Evolutionary conservation across 345 rosid species (phyloP), one percentile per base, ranked within the genome.

Genomic region (Brassica juncea): DNA sequence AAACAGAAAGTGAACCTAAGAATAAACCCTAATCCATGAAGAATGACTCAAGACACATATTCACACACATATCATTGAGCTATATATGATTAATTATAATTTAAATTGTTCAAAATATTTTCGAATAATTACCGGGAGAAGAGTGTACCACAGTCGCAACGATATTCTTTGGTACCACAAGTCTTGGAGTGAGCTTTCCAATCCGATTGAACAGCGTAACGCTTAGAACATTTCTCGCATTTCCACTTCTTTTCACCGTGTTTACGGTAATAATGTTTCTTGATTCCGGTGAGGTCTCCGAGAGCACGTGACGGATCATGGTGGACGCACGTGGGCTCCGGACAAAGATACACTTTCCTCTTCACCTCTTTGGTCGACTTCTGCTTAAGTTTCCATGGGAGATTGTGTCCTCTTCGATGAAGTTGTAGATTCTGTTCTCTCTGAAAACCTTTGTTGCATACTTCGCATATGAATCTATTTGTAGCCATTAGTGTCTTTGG

Each of bases 191-290:
- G 96, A 59, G 97, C 97, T 81, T 91, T 91, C 97, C 93, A 91
- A 81, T 91, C 97, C 1, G 97, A 91, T 61, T 91, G 92, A 55
- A 91, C 97, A 31, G 97, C 97, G 66, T 91, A 91, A 10, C 86
- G 61, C 81, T 91, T 91, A 0, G 93, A 88, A 60, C 96, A 91
- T 76, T 91, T 89, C 69, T 91, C 96, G 15, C 96, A 91, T 88
- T 91, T 91, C 97, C 97, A 91, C 70, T 88, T 91, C 71, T 91
- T 91, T 77, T 91, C 97, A 0, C 97, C 97, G 32, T 91, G 97
- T 75, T 91, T 91, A 44, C 97, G 84, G 1, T 87, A 91, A 65
- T 85, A 91, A 76, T 91, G 97, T 31, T 91, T 91, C 61, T 91
- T 91, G 58, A 91, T 89, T n/a, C 97, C 97, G 9, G 96, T 91